Conservation (phyloP, 495 filamentous ascomycete species). For the Lindgomyces ingoldianus region DNA sequence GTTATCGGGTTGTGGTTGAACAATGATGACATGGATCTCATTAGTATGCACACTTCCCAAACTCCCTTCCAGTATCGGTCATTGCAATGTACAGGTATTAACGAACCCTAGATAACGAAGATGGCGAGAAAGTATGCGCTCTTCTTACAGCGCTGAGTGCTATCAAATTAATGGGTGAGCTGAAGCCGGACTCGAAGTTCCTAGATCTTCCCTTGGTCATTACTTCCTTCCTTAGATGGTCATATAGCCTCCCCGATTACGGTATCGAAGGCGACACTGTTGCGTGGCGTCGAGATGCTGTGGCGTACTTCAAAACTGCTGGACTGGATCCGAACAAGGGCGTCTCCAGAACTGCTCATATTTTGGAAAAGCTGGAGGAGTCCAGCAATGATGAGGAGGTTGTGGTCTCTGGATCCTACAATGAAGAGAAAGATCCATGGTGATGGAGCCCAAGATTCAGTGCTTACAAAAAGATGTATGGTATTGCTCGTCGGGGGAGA, state of each 20-base stretch:
- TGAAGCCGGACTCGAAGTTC: conserved; percentile 7
- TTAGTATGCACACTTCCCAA: not conserved
- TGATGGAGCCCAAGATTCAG: not conserved
- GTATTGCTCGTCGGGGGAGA: not conserved
- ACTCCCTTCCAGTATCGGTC: not conserved
- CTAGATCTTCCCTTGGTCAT: conserved; percentile 23
- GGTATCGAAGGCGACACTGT: conserved; percentile 10
- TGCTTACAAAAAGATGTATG: conserved; percentile 8
- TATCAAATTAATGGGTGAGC: conserved; percentile 13
- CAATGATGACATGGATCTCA: not conserved
- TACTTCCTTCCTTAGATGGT: conserved; percentile 4
- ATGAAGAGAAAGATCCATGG: conserved; percentile 19
- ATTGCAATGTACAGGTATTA: too few species aligned
- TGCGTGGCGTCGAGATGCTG: conserved; percentile 8
- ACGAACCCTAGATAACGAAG: conserved; percentile 6
- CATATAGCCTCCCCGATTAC: conserved; percentile 7
- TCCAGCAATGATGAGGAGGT: not conserved
- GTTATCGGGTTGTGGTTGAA: not conserved
- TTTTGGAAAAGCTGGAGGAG: conserved; percentile 4
- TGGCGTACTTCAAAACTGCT: conserved; percentile 16
- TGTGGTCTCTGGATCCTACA: not conserved
- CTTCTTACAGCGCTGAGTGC: conserved; percentile 14
- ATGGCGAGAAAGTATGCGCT: conserved; percentile 9
- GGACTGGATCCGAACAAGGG: conserved; percentile 4
- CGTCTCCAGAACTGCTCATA: conserved; percentile 3